Conservation (phyloP, 805 yeast genomes). For the Saturnispora gosingensis region DNA sequence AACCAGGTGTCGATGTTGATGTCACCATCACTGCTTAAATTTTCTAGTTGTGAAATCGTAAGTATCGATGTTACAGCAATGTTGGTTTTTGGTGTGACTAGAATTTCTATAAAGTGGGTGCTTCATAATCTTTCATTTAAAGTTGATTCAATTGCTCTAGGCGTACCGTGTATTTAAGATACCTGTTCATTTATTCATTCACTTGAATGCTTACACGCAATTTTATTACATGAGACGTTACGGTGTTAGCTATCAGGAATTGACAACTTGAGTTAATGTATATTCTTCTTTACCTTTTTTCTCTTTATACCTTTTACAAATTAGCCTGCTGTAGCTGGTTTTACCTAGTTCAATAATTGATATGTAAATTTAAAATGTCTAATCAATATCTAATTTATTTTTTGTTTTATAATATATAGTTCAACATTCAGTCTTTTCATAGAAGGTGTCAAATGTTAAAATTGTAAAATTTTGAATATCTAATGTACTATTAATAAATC, state of each 20-base stretch:
- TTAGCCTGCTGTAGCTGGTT: not conserved
- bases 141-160: slow-evolving; percentile 35
- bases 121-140: not conserved
- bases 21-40: slow-evolving; percentile 79
- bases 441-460: not conserved
- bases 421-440: not conserved
- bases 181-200: slow-evolving; percentile 19
- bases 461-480: not conserved
- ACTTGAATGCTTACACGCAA: slow-evolving; percentile 2
- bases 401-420: not conserved
- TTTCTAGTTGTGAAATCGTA: slow-evolving; percentile 3
- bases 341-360: not conserved
- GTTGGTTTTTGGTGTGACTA: not conserved
- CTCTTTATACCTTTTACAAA: not conserved
- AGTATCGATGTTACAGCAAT: not conserved
- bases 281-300: not conserved
- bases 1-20: slow-evolving; percentile 98
- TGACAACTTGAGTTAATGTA: not conserved
- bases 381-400: too few relatives aligned
- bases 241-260: slow-evolving; percentile 55
- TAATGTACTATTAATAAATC: not conserved
- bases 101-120: not conserved
- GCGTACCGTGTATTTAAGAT: slow-evolving; percentile 44
- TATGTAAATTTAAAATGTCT: not conserved
- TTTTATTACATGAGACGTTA: slow-evolving; percentile 39